Evolutionary conservation across 164 flowering plant genomes (phyloP), one percentile per base, ranked within the genome.

Genomic region (Macadamia integrifolia): DNA sequence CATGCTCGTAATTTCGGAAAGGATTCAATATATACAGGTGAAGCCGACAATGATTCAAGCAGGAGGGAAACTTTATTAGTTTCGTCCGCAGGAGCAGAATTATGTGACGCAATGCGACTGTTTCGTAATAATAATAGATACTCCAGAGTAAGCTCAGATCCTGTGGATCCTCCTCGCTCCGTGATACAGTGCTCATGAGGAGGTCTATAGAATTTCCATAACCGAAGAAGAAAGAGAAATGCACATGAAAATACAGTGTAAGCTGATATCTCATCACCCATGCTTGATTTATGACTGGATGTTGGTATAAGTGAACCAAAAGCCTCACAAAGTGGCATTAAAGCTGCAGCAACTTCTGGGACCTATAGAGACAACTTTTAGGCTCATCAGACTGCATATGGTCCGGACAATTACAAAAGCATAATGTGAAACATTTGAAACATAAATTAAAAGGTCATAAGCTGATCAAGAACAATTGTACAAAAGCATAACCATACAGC

Each of bases 121-220:
- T 93, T 91, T 67, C 74, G 86, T 66, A 87, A 78, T 64, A 82
- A 67, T 62, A 93, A 70, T 65, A 93, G 90, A 78, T 84, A 87
- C 71, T 93, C 98, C 58, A 85, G 77, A 73, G 83, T 85, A 31
- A 91, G 84, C 63, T 80, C 86, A 23, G 79, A 73, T 53, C 83
- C 88, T 53, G 80, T 72, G 60, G 80, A 67, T 50, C 80, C 74
- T 48, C 80, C 84, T 46, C 72, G 77, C 18, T 80, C 87, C 17
- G 65, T 66, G 1, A 81, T 58, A 67, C 79, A 72, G 63, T 81
- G 88, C 68, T 93, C 97, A 65, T 86, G 77, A 66, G 94, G 90
- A 6, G 93, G 93, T 58, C 81, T 83, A 75, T 91, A 84, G 76
- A 93, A 93, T 75, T 88, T 91, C 97, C 97, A 93, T 58, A 93